phyloP scores from a whole-genome alignment of 345 rosid species.

The Aethionema arabicum region DNA sequence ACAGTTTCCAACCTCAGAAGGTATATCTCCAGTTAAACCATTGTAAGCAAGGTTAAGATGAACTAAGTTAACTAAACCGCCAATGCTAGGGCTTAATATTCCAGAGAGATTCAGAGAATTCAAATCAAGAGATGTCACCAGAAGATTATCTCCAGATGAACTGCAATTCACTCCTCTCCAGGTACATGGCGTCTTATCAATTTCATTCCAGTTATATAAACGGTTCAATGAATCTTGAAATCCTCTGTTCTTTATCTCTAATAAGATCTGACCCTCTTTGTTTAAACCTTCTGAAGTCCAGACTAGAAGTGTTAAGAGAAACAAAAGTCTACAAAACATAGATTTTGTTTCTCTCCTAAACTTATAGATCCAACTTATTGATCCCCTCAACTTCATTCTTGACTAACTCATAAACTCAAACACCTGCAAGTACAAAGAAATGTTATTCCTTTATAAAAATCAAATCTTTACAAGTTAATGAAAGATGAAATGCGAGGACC shows the following conservation, averaged over 20 bases:
- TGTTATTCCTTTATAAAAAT: background rate
- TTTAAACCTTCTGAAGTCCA: slow-evolving; percentile 54
- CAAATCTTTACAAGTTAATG: slow-evolving; percentile 12
- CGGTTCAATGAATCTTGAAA: slow-evolving; percentile 48
- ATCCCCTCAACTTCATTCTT: slow-evolving; percentile 28
- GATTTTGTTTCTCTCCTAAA: slow-evolving; percentile 13
- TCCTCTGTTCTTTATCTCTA: slow-evolving; percentile 55
- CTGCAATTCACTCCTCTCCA: slow-evolving; percentile 91
- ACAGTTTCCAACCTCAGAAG: slow-evolving; percentile 73
- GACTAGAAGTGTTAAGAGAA: slow-evolving; percentile 42
- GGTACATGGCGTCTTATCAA: slow-evolving; percentile 70
- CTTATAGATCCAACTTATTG: slow-evolving; percentile 36
- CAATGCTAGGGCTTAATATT: slow-evolving; percentile 60
- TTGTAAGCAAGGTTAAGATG: slow-evolving; percentile 67
- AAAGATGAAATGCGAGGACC: background rate
- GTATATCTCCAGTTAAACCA: slow-evolving; percentile 52
- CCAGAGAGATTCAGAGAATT: slow-evolving; percentile 82
- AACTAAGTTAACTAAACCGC: slow-evolving; percentile 58
- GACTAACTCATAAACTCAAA: slow-evolving; percentile 3
- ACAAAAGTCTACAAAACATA: slow-evolving; percentile 36
- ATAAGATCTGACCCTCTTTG: slow-evolving; percentile 63
- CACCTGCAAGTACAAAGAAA: slow-evolving; percentile 29
- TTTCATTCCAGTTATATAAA: slow-evolving; percentile 63
- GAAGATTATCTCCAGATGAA: slow-evolving; percentile 42
- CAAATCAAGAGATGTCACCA: slow-evolving; percentile 66